phyloP scores from a whole-genome alignment of 139 green algal species.

The Micractinium conductrix region DNA sequence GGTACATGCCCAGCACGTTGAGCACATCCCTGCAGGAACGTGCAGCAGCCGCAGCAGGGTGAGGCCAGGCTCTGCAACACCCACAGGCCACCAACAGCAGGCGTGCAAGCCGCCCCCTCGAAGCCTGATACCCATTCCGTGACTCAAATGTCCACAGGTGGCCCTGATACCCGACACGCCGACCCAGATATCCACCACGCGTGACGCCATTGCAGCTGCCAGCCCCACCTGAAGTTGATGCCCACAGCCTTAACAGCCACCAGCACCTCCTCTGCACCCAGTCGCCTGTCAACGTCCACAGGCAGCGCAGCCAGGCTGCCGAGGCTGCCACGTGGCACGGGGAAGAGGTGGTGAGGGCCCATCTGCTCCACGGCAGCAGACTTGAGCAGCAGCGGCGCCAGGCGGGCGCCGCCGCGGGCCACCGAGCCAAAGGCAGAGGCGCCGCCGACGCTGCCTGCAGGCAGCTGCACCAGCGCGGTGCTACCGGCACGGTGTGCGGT shows the following conservation, averaged over 20 bases:
- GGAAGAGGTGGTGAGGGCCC: slow-evolving; percentile 39
- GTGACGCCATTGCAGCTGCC: too few species aligned
- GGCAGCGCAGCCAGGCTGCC: slow-evolving; percentile 57
- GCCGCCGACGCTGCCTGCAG: neutral
- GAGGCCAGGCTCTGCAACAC: too few species aligned
- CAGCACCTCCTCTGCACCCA: slow-evolving; percentile 27
- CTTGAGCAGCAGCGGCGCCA: slow-evolving; percentile 33
- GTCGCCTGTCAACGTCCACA: slow-evolving; percentile 14
- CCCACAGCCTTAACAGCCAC: slow-evolving; percentile 62
- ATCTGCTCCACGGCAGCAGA: slow-evolving; percentile 25
- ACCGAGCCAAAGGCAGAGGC: slow-evolving; percentile 23
- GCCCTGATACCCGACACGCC: too few species aligned
- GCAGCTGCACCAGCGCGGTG: neutral
- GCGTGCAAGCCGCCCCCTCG: neutral
- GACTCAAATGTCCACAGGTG: too few species aligned
- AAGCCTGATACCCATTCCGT: neutral
- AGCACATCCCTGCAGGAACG: slow-evolving; percentile 62
- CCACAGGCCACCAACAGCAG: neutral
- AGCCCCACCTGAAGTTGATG: slow-evolving; percentile 59
- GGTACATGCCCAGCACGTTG: slow-evolving; percentile 77
- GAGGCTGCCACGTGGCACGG: slow-evolving; percentile 62
- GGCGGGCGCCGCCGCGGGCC: neutral
- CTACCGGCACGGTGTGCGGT: too few species aligned
- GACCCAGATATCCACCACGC: too few species aligned
- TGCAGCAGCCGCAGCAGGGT: too few species aligned